Percentiles rank a stretch among this genome's conserved stretches.
These are phyloP conservation scores for Sarocladiaceae sp. DNA, from an alignment of 2,329 filamentous ascomycete species.

Conservation along the genomic window DNA sequence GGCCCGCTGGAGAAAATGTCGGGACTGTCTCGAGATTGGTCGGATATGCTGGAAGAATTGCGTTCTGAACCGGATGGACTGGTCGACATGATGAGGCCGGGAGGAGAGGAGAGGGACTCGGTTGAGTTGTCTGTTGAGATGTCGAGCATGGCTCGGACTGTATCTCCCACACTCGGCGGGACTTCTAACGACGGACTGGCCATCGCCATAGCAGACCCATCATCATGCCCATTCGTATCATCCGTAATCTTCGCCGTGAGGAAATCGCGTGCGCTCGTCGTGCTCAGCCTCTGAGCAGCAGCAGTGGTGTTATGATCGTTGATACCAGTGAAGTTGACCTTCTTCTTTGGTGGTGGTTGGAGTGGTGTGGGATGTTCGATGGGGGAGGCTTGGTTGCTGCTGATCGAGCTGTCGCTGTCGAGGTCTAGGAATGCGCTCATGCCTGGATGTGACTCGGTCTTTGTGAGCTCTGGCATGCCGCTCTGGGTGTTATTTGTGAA, in stretches of 20 bases:
- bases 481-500: neutral
- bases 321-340: neutral
- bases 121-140: neutral
- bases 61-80: neutral
- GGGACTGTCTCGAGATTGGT: neutral
- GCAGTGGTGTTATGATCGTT: too few relatives aligned
- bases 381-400: neutral
- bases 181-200: neutral
- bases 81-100: neutral
- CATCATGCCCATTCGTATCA: neutral
- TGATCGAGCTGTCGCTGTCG: conserved; percentile 5
- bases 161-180: neutral
- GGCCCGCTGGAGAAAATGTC: neutral
- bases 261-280: neutral
- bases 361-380: neutral
- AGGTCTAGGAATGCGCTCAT: conserved; percentile 4
- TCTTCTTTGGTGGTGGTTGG: conserved; percentile 6
- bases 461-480: neutral
- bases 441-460: neutral
- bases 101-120: conserved; percentile 3
- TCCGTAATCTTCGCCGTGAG: neutral
- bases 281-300: too few relatives aligned
- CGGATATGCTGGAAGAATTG: neutral
- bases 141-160: neutral
- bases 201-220: neutral